Percentiles rank a stretch among this genome's conserved stretches.
Conservation (phyloP, 768 basidiomycete genomes). For the Kwoniella europaea region DNA sequence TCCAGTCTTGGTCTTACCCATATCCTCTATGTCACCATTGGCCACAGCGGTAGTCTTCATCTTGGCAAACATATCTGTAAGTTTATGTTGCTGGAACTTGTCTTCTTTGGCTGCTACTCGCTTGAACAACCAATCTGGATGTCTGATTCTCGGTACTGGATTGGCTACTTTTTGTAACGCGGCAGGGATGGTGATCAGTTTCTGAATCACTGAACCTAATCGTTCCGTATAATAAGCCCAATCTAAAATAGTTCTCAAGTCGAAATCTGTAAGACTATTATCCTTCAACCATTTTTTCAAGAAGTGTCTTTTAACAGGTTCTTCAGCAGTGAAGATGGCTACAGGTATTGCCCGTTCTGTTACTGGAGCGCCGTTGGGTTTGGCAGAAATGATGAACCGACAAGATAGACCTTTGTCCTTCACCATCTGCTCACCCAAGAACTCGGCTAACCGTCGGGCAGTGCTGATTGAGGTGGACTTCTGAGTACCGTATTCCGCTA, state of each 20-base stretch:
- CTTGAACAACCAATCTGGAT: slow-evolving; percentile 96
- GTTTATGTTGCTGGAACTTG: slow-evolving; percentile 97
- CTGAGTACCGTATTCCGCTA: slow-evolving; percentile 93
- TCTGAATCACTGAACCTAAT: slow-evolving; percentile 95
- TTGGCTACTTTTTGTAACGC: slow-evolving; percentile 97
- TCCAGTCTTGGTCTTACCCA: slow-evolving; percentile 45
- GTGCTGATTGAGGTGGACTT: slow-evolving; percentile 99
- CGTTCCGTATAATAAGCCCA: slow-evolving; percentile 99
- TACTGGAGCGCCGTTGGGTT: slow-evolving; percentile 88
- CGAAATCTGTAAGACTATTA: slow-evolving; percentile 81
- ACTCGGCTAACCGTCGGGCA: slow-evolving; percentile 90
- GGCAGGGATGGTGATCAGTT: slow-evolving; percentile 97
- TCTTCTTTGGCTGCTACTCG: slow-evolving; percentile 86
- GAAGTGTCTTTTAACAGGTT: slow-evolving; percentile 83
- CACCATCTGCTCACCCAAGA: slow-evolving; percentile 97
- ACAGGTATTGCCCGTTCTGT: slow-evolving; percentile 96
- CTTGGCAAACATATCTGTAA: slow-evolving; percentile 85
- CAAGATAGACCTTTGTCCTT: slow-evolving; percentile 99
- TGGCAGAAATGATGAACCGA: slow-evolving; percentile 97
- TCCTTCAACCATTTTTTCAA: slow-evolving; percentile 97
- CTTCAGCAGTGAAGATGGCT: slow-evolving; percentile 96
- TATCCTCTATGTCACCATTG: slow-evolving; percentile 70
- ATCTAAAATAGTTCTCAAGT: slow-evolving; percentile 90
- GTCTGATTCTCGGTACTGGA: slow-evolving; percentile 91
- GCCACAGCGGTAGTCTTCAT: slow-evolving; percentile 49